Percentiles rank a stretch among this genome's conserved stretches.
Conservation (phyloP, 768 basidiomycete species). For the Kwoniella europaea region DNA sequence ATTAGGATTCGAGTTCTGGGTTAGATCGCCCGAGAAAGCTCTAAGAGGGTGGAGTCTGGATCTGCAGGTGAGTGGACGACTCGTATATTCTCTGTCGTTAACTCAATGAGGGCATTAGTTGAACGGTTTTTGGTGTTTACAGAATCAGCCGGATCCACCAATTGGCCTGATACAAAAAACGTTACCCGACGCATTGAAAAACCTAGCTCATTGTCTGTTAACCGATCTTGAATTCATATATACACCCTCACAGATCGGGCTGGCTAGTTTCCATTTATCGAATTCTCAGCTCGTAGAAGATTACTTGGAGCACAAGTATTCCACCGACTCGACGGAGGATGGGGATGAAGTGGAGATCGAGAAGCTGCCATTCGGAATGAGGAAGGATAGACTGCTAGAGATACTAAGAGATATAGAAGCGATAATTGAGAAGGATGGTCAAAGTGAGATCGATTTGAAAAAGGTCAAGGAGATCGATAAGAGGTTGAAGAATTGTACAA, state of each 20-base stretch:
- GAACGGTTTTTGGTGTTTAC: background rate
- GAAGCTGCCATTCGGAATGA: conserved; percentile 37
- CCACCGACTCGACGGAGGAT: conserved; percentile 6
- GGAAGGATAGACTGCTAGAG: conserved; percentile 30
- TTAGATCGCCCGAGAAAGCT: conserved; percentile 58
- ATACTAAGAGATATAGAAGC: conserved; percentile 66
- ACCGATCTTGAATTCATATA: conserved; percentile 92
- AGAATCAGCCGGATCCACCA: conserved; percentile 68
- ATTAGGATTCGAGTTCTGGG: conserved; percentile 88
- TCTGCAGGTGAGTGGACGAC: conserved; percentile 46
- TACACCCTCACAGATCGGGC: conserved; percentile 89
- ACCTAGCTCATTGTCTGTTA: conserved; percentile 78
- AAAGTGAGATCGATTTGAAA: conserved; percentile 72
- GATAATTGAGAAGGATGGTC: conserved; percentile 63
- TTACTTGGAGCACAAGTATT: conserved; percentile 39
- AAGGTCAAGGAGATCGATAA: conserved; percentile 86
- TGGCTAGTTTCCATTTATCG: conserved; percentile 74
- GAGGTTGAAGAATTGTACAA: conserved; percentile 83
- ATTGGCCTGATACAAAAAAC: conserved; percentile 64
- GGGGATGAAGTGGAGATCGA: background rate
- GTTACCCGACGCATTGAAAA: conserved; percentile 70
- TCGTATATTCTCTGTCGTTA: background rate
- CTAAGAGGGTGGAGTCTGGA: conserved; percentile 55
- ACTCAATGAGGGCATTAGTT: background rate
- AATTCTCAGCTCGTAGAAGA: conserved; percentile 63